Conservation (phyloP, 306 rosid species). For the Cucurbita argyrosperma region DNA sequence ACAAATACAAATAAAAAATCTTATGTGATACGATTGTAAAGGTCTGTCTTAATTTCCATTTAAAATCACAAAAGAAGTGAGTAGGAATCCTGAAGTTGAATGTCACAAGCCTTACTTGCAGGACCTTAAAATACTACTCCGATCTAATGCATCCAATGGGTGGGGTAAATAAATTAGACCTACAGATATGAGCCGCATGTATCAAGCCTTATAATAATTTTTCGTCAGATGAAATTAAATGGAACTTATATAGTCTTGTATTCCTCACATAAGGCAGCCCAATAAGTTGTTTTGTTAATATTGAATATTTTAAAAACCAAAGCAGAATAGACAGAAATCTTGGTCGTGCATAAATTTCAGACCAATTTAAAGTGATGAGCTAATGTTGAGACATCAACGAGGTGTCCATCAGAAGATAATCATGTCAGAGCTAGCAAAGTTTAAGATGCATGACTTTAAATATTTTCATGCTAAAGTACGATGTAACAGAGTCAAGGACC, state of each 20-base stretch:
- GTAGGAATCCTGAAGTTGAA: not conserved
- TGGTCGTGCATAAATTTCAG: not conserved
- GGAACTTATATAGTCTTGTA: not conserved
- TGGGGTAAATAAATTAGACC: not conserved
- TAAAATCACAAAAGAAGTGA: not conserved
- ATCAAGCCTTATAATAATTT: not conserved
- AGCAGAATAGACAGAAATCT: not conserved
- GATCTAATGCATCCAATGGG: not conserved
- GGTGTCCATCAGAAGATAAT: not conserved
- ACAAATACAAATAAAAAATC: not conserved
- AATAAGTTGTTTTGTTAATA: not conserved
- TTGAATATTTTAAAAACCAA: not conserved
- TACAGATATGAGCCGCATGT: not conserved
- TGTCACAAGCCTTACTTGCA: not conserved
- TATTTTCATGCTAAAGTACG: not conserved
- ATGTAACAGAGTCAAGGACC: conserved; percentile 23
- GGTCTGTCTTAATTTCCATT: not conserved
- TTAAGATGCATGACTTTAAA: not conserved
- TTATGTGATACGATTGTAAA: not conserved
- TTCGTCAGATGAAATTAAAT: not conserved
- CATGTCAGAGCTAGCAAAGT: not conserved
- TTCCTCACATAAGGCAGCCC: not conserved
- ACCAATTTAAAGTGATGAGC: not conserved
- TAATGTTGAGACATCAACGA: not conserved
- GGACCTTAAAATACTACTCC: not conserved